Evolutionary conservation across 1,284 basidiomycete species (phyloP), one percentile per base, ranked within the genome.

Genomic region (Tremellales sp.): DNA sequence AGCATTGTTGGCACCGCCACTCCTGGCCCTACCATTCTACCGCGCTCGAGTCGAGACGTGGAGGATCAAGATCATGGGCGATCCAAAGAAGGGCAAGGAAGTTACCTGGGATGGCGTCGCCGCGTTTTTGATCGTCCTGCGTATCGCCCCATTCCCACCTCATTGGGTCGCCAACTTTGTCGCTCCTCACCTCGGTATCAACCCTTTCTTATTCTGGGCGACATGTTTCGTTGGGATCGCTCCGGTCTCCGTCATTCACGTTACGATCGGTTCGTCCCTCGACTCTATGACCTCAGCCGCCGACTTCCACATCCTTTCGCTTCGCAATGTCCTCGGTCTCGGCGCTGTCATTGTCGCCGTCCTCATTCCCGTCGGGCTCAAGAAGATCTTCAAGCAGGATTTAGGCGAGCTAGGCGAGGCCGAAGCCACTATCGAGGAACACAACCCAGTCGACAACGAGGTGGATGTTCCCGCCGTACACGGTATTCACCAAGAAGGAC

Each of bases 121-220:
- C 49, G 65, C 86, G 21, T 96, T 94, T 73, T 82, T 97, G 57
- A 87, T 97, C 69, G 84, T 97, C 19, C 78, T 96, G 27, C 61
- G 78, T 57, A 97, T 98, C 64, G 88, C 92, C 12, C 94, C 94
- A 0, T 80, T 97, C 15, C 80, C 80, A 0, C 94, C 94, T 3
- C 94, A 98, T 68, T 96, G 92, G 91, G 84, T 94, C 45, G 85
- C 97, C 61, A 97, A 97, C 73, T 81, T 97, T 48, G 77, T 97
- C 13, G 86, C 89, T 46, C 94, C 94, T 0, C 94, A 98, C 66
- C 81, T 98, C 13, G 90, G 91, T 19, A 94, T 98, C 57, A 80
- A 82, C 3, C 73, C 93, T 45, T 70, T 84, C 17, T 81, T 86
- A 0, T 98, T 98, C 73, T 98, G 92, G 92, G 75, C 82, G 45